A percentile compares a stretch with the other conserved stretches of the same genome.
Conservation (phyloP, 495 filamentous ascomycete genomes). For the Hyaloscypha finlandica region DNA sequence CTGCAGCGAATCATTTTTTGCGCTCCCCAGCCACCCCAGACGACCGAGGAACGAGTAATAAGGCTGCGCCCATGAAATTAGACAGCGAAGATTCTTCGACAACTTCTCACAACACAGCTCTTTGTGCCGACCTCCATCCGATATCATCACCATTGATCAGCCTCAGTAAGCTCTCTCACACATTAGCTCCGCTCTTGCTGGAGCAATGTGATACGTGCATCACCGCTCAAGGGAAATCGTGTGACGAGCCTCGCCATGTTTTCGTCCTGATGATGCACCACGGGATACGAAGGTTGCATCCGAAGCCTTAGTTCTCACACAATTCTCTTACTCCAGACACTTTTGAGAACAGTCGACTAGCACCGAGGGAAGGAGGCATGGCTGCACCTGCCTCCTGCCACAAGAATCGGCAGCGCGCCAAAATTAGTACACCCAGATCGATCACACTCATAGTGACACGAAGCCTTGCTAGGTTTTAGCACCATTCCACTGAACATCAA, state of each 20-base stretch:
- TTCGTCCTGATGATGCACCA: background rate
- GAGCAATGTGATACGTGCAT: background rate
- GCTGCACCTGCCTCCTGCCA: conserved; percentile 8
- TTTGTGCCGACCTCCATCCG: background rate
- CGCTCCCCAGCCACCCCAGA: conserved; percentile 1
- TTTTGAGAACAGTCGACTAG: background rate
- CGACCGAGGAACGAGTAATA: background rate
- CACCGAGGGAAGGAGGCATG: background rate
- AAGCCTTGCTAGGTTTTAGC: background rate
- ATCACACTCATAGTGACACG: background rate
- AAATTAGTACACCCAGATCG: background rate
- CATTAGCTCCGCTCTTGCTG: background rate
- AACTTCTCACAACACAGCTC: background rate
- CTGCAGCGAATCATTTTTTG: background rate
- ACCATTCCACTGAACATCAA: background rate
- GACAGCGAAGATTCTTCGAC: background rate
- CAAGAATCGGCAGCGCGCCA: background rate
- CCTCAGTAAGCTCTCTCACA: background rate
- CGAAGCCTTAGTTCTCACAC: background rate
- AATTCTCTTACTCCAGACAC: background rate
- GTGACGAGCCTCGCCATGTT: background rate
- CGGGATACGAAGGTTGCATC: background rate
- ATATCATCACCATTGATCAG: background rate
- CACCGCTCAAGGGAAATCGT: background rate
- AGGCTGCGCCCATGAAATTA: background rate